These are phyloP conservation scores for Trichoderma semiorbis DNA, from an alignment of 2,329 filamentous ascomycete species.

Conservation along the genomic window DNA sequence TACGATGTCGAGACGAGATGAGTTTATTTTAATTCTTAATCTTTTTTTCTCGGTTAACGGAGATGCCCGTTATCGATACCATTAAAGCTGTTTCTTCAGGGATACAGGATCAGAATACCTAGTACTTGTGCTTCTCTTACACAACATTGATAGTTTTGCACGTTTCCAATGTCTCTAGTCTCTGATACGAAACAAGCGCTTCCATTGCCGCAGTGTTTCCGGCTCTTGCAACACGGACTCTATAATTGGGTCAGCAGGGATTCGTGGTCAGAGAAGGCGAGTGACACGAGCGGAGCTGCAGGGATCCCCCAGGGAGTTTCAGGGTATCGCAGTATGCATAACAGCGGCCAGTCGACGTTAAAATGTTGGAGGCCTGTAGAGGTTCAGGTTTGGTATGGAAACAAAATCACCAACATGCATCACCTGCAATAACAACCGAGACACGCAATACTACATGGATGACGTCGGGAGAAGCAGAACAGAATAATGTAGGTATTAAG, in stretches of 20 bases:
- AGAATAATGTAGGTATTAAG: too few relatives aligned
- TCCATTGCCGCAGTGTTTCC: neutral
- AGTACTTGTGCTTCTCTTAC: neutral
- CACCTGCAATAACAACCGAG: neutral
- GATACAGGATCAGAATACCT: neutral
- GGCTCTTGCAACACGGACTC: neutral
- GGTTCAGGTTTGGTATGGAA: neutral
- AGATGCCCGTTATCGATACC: neutral
- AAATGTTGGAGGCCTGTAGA: neutral
- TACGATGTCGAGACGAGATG: neutral
- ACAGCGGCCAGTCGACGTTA: neutral
- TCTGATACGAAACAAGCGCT: neutral
- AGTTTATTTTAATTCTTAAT: neutral
- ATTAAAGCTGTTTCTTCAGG: neutral
- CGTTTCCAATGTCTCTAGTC: neutral
- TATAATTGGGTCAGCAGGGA: neutral
- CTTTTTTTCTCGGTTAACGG: neutral
- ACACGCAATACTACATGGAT: neutral
- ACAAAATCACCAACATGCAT: neutral
- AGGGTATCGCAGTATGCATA: constrained; percentile 6
- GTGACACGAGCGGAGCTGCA: neutral
- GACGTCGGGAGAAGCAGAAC: neutral
- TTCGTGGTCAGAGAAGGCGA: neutral
- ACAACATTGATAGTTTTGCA: neutral
- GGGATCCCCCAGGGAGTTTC: neutral